Conservation (phyloP, 257 asterid genomes). For the Asclepias syriaca region DNA sequence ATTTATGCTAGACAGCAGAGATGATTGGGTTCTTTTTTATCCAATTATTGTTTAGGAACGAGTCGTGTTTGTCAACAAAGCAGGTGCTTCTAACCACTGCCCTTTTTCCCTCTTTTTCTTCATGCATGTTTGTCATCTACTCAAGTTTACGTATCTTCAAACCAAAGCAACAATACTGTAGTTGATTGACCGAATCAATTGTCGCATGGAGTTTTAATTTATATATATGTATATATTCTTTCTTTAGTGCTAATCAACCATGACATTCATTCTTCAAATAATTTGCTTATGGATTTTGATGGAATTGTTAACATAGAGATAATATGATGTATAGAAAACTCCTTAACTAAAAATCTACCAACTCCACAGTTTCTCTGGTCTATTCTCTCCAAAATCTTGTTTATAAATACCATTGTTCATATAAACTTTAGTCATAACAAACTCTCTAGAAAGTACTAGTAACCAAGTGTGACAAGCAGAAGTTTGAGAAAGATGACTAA, state of each 20-base stretch:
- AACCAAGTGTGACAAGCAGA: constrained; percentile 7
- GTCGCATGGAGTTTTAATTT: too few relatives aligned
- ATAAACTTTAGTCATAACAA: constrained; percentile 32
- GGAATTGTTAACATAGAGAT: neutral
- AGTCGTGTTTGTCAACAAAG: constrained; percentile 44
- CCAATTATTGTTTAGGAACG: neutral
- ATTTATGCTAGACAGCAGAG: neutral
- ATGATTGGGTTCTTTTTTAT: neutral
- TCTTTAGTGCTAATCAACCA: too few relatives aligned
- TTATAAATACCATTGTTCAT: constrained; percentile 36
- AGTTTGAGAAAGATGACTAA: constrained; percentile 30
- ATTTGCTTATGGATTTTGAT: neutral
- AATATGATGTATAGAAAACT: neutral
- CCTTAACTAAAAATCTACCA: constrained; percentile 47
- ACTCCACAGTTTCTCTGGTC: constrained; percentile 34
- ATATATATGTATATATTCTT: too few relatives aligned
- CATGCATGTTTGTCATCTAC: constrained; percentile 25
- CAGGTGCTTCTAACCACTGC: constrained; percentile 35
- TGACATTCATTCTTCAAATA: neutral
- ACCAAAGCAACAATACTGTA: neutral
- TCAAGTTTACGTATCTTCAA: constrained; percentile 10
- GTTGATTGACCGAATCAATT: constrained; percentile 22
- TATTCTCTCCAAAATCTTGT: constrained; percentile 4
- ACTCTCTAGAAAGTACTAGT: neutral
- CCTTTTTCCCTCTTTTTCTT: constrained; percentile 14